phyloP scores from a whole-genome alignment of 2,329 filamentous ascomycete genomes.

The Claviceps citrina region DNA sequence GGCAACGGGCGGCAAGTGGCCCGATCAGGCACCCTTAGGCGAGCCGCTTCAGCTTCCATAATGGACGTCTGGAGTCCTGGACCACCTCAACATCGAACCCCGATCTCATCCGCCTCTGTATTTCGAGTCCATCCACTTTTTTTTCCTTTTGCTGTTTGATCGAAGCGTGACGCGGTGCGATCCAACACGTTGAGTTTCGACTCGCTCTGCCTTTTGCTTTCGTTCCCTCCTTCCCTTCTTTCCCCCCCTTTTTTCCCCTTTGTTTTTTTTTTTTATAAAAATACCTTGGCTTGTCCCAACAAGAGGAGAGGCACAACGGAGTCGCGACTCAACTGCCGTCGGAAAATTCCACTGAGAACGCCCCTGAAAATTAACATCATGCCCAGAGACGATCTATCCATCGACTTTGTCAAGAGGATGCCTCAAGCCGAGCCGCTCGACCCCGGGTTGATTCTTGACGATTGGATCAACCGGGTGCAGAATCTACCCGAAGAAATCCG shows the following conservation, averaged over 20 bases:
- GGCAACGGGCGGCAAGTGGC: not conserved
- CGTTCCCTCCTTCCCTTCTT: too few species aligned
- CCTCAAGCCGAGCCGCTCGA: slow-evolving; percentile 46
- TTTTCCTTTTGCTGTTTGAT: not conserved
- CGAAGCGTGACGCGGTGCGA: not conserved
- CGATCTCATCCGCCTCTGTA: too few species aligned
- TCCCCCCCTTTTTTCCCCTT: not conserved
- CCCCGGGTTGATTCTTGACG: slow-evolving; percentile 57
- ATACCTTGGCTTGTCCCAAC: not conserved
- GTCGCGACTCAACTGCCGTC: not conserved
- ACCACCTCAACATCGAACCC: too few species aligned
- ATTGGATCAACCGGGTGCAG: slow-evolving; percentile 59
- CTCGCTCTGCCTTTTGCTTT: not conserved
- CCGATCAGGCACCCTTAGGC: not conserved
- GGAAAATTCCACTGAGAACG: slow-evolving; percentile 2
- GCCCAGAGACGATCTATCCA: slow-evolving; percentile 59
- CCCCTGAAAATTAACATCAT: slow-evolving; percentile 41
- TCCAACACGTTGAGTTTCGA: not conserved
- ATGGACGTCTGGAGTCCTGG: too few species aligned
- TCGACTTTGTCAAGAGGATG: slow-evolving; percentile 55
- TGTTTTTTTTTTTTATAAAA: not conserved
- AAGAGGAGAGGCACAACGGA: not conserved
- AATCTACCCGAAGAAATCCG: slow-evolving; percentile 72
- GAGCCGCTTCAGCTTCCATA: not conserved
- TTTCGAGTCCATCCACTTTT: not conserved